Conservation (phyloP, 805 yeast genomes). For the Saccharomyces eubayanus region DNA sequence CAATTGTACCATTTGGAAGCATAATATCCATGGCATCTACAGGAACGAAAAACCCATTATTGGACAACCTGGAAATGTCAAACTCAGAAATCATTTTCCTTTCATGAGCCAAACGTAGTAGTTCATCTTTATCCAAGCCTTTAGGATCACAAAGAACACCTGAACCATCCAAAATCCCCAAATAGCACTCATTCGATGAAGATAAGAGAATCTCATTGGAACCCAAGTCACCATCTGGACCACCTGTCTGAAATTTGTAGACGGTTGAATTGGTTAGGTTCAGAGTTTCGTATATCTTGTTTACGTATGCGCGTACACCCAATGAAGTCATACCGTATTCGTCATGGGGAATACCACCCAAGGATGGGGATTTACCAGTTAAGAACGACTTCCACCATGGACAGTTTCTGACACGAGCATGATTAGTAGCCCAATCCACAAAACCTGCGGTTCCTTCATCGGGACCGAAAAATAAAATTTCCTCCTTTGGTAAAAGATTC, state of each 20-base stretch:
- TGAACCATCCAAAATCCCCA: slow-evolving; percentile 88
- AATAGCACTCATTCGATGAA: slow-evolving; percentile 63
- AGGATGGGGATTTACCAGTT: slow-evolving; percentile 84
- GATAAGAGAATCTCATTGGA: slow-evolving; percentile 89
- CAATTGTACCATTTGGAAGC: slow-evolving; percentile 65
- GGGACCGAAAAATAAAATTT: slow-evolving; percentile 96
- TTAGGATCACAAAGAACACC: slow-evolving; percentile 90
- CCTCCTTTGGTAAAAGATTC: slow-evolving; percentile 75
- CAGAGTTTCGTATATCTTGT: slow-evolving; percentile 75
- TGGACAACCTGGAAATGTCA: slow-evolving; percentile 57
- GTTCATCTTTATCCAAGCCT: slow-evolving; percentile 76
- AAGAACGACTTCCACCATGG: slow-evolving; percentile 98
- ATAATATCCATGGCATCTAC: slow-evolving; percentile 76
- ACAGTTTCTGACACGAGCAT: slow-evolving; percentile 86
- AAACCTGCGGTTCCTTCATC: slow-evolving; percentile 96
- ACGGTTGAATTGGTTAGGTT: slow-evolving; percentile 50
- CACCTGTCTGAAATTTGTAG: slow-evolving; percentile 91
- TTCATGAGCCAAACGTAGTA: slow-evolving; percentile 64
- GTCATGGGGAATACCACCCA: slow-evolving; percentile 98
- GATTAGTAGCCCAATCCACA: slow-evolving; percentile 95
- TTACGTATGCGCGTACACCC: slow-evolving; percentile 86
- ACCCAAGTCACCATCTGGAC: slow-evolving; percentile 97
- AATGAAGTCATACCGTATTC: slow-evolving; percentile 96
- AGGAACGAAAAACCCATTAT: slow-evolving; percentile 70
- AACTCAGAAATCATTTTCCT: slow-evolving; percentile 68